Evolutionary conservation across 1,284 basidiomycete species (phyloP).

Genomic region (Papiliotrema flavescens): DNA sequence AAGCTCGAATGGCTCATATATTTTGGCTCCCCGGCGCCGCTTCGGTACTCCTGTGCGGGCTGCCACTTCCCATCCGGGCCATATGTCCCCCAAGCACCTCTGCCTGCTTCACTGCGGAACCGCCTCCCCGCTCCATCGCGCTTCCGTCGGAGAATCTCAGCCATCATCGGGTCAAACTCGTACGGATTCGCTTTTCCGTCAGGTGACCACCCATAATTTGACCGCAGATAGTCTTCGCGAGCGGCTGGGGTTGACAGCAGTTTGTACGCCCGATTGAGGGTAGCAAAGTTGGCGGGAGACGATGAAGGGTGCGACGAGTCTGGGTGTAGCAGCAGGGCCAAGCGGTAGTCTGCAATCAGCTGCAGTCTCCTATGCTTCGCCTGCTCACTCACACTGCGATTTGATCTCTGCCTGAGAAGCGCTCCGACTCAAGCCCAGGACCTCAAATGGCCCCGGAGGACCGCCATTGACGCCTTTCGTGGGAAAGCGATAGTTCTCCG

Average conservation of each 20-base stretch:
- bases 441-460: slow-evolving; percentile 42
- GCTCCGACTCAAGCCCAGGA: slow-evolving; percentile 35
- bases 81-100: slow-evolving; percentile 28
- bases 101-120: slow-evolving; percentile 28
- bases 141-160: slow-evolving; percentile 27
- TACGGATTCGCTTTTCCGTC: slow-evolving; percentile 2
- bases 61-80: slow-evolving; percentile 22
- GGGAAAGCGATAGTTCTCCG: slow-evolving; percentile 31
- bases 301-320: slow-evolving; percentile 47
- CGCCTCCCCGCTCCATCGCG: slow-evolving; percentile 26
- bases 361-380: background rate
- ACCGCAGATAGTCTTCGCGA: slow-evolving; percentile 35
- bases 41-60: background rate
- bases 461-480: slow-evolving; percentile 28
- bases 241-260: slow-evolving; percentile 34
- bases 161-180: slow-evolving; percentile 19
- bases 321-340: slow-evolving; percentile 47
- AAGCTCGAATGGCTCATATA: slow-evolving; percentile 1
- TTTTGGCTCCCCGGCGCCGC: slow-evolving; percentile 1
- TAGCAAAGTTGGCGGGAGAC: slow-evolving; percentile 41
- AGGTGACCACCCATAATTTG: slow-evolving; percentile 41
- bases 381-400: slow-evolving; percentile 34
- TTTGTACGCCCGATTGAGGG: slow-evolving; percentile 43
- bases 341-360: slow-evolving; percentile 38
- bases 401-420: slow-evolving; percentile 41